These are phyloP conservation scores for Trichoderma sp. DNA, from an alignment of 2,329 filamentous ascomycete genomes.

Conservation along the genomic window DNA sequence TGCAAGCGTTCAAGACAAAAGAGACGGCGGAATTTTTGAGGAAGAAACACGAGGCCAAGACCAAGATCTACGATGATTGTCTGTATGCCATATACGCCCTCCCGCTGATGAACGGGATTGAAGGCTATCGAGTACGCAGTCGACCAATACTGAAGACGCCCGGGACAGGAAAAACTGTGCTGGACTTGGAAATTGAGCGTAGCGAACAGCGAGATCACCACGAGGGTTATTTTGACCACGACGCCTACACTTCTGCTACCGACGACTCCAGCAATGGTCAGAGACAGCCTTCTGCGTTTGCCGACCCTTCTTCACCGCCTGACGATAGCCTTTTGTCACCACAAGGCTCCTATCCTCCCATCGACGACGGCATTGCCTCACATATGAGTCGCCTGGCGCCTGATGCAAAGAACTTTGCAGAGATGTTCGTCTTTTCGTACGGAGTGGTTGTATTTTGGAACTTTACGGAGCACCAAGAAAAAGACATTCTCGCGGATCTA, in stretches of 20 bases:
- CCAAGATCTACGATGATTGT: slow-evolving; percentile 97
- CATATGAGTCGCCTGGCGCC: slow-evolving; percentile 61
- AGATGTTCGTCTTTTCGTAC: slow-evolving; percentile 97
- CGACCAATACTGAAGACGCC: slow-evolving; percentile 90
- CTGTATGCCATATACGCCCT: slow-evolving; percentile 94
- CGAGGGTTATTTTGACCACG: slow-evolving; percentile 84
- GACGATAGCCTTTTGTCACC: slow-evolving; percentile 31
- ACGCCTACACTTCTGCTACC: slow-evolving; percentile 48
- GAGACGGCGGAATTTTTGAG: slow-evolving; percentile 85
- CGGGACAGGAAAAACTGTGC: slow-evolving; percentile 79
- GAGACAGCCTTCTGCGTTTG: slow-evolving; percentile 30
- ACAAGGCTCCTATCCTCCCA: slow-evolving; percentile 30
- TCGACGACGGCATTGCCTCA: slow-evolving; percentile 47
- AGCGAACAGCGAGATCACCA: slow-evolving; percentile 87
- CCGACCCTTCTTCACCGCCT: slow-evolving; percentile 30
- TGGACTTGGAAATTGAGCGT: slow-evolving; percentile 94
- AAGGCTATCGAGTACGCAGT: slow-evolving; percentile 85
- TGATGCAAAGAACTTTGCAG: slow-evolving; percentile 76
- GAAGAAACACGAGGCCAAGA: slow-evolving; percentile 83
- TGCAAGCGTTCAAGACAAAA: slow-evolving; percentile 87
- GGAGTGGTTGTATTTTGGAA: slow-evolving; percentile 99
- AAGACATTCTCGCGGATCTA: slow-evolving; percentile 90
- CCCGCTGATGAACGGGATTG: slow-evolving; percentile 78
- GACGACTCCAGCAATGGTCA: slow-evolving; percentile 33
- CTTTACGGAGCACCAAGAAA: slow-evolving; percentile 92